phyloP scores from a whole-genome alignment of 352 stramenopile species.

The Pythium pectinolyticum region DNA sequence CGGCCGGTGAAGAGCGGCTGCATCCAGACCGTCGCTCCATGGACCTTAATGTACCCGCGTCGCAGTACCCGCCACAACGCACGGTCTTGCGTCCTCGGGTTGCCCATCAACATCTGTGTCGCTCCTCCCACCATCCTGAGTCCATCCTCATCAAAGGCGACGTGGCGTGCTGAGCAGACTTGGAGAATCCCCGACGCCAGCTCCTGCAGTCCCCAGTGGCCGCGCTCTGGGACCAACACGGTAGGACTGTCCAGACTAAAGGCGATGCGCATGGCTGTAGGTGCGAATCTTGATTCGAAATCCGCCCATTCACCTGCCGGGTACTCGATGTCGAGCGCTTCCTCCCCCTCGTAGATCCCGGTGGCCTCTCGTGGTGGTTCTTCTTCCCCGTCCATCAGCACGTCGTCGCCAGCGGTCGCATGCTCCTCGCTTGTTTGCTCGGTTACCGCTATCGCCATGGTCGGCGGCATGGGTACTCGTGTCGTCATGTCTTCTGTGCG shows the following conservation, averaged over 20 bases:
- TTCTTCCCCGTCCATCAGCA: background rate
- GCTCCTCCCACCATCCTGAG: background rate
- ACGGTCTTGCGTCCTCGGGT: background rate
- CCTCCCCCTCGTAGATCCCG: background rate
- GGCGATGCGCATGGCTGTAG: background rate
- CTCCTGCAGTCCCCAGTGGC: background rate
- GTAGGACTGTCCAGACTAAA: background rate
- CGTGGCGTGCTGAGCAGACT: background rate
- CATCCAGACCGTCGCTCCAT: background rate
- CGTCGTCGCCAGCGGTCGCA: background rate
- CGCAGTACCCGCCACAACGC: background rate
- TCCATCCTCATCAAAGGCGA: background rate
- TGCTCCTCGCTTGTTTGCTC: background rate
- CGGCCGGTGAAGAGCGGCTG: background rate
- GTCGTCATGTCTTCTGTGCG: no score
- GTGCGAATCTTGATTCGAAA: background rate
- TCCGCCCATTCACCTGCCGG: background rate
- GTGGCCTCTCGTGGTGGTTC: background rate
- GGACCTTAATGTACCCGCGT: background rate
- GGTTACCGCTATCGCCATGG: no score
- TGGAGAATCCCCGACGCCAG: background rate
- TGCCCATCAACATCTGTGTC: background rate
- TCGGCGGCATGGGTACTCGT: no score
- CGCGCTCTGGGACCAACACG: background rate
- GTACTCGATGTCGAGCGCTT: background rate